These are phyloP conservation scores for Oropetium thomaeum DNA, from an alignment of 176 grass and related monocot genomes.

Conservation along the genomic window DNA sequence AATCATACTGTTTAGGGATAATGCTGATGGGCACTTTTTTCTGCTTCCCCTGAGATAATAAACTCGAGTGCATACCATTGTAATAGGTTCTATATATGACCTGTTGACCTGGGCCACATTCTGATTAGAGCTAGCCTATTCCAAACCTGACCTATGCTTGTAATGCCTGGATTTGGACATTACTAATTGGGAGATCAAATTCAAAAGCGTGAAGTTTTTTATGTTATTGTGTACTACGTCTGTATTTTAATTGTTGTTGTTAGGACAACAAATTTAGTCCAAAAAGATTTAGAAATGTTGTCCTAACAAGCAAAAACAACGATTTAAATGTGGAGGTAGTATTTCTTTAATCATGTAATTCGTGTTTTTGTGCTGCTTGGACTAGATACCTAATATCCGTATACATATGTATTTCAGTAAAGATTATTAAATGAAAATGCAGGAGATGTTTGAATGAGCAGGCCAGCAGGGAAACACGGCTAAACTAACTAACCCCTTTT, in stretches of 20 bases:
- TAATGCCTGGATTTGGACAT: neutral
- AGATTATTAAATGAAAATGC: neutral
- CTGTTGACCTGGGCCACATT: neutral
- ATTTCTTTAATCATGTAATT: neutral
- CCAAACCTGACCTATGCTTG: neutral
- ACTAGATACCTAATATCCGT: conserved; percentile 9
- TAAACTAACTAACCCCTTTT: neutral
- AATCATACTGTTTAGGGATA: neutral
- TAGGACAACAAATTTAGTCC: too few relatives aligned
- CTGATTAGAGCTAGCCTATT: neutral
- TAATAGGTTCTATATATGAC: neutral
- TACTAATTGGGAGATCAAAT: neutral
- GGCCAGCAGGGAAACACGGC: neutral
- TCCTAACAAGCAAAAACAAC: too few relatives aligned
- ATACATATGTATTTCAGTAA: neutral
- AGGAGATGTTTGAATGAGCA: neutral
- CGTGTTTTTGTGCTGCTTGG: neutral
- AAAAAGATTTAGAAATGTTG: too few relatives aligned
- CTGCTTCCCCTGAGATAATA: neutral
- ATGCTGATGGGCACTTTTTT: neutral
- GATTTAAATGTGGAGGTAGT: too few relatives aligned
- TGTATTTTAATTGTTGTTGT: too few relatives aligned
- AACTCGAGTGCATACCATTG: neutral
- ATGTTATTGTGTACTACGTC: neutral
- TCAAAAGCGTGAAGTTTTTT: neutral